These are phyloP conservation scores for Paraphoma sp. DNA, from an alignment of 2,329 filamentous ascomycete species.

Conservation along the genomic window DNA sequence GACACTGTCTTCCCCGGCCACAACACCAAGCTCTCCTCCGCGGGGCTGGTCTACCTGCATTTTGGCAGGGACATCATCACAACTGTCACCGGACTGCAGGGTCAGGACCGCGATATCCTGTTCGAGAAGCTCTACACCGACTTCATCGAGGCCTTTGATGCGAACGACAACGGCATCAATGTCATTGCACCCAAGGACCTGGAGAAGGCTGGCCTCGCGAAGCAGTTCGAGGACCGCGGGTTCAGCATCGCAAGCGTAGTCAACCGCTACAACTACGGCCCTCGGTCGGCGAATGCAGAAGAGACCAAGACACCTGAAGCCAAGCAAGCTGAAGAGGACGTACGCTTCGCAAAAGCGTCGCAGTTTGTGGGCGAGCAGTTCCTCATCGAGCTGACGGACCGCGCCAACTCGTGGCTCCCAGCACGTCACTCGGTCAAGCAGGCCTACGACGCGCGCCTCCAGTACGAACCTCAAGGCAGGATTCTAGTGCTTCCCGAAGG, in stretches of 20 bases:
- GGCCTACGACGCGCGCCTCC: slow-evolving; percentile 73
- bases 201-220: slow-evolving; percentile 73
- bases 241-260: slow-evolving; percentile 88
- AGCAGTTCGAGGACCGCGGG: slow-evolving; percentile 81
- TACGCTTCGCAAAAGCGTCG: slow-evolving; percentile 78
- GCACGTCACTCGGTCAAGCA: slow-evolving; percentile 79
- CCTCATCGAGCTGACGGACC: slow-evolving; percentile 78
- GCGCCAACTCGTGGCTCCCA: slow-evolving; percentile 80
- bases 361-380: slow-evolving; percentile 89
- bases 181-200: slow-evolving; percentile 77
- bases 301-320: slow-evolving; percentile 46
- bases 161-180: slow-evolving; percentile 94
- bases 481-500: slow-evolving; percentile 80
- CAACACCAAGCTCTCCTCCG: slow-evolving; percentile 88
- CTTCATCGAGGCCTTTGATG: slow-evolving; percentile 95
- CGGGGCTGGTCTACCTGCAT: slow-evolving; percentile 94
- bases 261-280: slow-evolving; percentile 79
- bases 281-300: slow-evolving; percentile 51
- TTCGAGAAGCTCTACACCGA: slow-evolving; percentile 90
- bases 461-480: slow-evolving; percentile 76
- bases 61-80: slow-evolving; percentile 87
- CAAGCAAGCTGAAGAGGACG: slow-evolving; percentile 77
- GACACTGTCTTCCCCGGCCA: slow-evolving; percentile 81
- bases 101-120: slow-evolving; percentile 73
- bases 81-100: slow-evolving; percentile 65